Percentiles rank a stretch among this genome's conserved stretches.
Conservation (phyloP, 2,329 filamentous ascomycete genomes). For the Neopestalotiopsis rosae region DNA sequence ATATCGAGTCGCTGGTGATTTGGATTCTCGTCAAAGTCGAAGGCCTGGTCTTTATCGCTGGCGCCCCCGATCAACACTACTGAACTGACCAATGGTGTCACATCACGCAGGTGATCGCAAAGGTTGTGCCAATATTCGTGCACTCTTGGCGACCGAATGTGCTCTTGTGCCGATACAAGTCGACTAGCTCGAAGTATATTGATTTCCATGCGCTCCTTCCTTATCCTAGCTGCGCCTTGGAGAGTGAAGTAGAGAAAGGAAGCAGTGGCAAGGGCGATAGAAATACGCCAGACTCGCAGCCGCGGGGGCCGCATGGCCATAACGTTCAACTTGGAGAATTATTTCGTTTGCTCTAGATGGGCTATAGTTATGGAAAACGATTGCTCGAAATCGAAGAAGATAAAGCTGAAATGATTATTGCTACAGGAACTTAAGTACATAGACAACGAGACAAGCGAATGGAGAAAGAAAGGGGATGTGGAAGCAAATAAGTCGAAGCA, state of each 20-base stretch:
- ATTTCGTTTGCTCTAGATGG: background rate
- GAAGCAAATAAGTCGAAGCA: background rate
- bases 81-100: constrained; percentile 16
- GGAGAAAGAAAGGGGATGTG: background rate
- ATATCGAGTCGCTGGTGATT: constrained; percentile 22
- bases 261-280: background rate
- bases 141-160: constrained; percentile 20
- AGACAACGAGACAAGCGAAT: background rate
- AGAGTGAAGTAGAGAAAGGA: background rate
- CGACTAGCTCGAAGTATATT: background rate
- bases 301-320: background rate
- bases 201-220: background rate
- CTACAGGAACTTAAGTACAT: background rate
- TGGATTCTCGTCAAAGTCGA: constrained; percentile 16
- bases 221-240: background rate
- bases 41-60: constrained; percentile 21
- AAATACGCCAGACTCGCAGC: background rate
- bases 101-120: constrained; percentile 12
- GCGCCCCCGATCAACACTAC: constrained; percentile 12
- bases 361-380: background rate
- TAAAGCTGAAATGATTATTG: background rate
- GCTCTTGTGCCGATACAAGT: background rate
- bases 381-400: background rate
- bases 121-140: constrained; percentile 22
- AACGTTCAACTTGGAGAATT: background rate